Base-by-base conservation (phyloP, 352 stramenopile species). In the Aphanomyces astaci region DNA sequence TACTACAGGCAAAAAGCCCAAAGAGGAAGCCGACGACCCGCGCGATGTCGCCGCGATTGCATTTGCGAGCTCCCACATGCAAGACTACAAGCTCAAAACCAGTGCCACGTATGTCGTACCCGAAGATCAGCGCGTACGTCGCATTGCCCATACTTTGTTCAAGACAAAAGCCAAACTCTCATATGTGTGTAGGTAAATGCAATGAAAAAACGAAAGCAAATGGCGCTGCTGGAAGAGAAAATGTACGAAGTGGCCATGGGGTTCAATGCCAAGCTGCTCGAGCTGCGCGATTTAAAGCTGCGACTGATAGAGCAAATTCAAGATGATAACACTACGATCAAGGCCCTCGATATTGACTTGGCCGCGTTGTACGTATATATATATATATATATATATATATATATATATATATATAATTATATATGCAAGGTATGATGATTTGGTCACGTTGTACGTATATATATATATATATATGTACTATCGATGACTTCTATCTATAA, bases 21-120 rank as follows among this genome's bases (percentile, higher is more conserved):
- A 82, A 2, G 87, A 96, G 65, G 78, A 98, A 69, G 93, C 89
- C 2, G 90, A 98, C 68, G 91, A 98, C 51, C 83, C 86, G 5
- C 72, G 86, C 4, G 91, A 98, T 62, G 73, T 97, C n/a, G 87
- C 90, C 2, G 90, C 93, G 0, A 96, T 98, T 57, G 77, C 84
- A 0, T 89, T 90, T 30, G 89, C 93, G 3, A 80, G 84, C 57
- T 78, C 86, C 31, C 93, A 96, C 69, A 91, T 97, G 81, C 90
- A 92, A 2, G 90, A 97, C 74, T 97, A 96, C 76, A 95, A 96
- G 68, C 72, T 97, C 43, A 98, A 98, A 74, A 90, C 80, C 2
- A 83, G 79, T 10, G 68, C 74, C 4, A 81, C 88, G 59, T 97
- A 97, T 68, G 86, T 95, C 4, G 91, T 97, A 10, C 91, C 91